Evolutionary conservation across 179 eudicot genomes (phyloP).

Genomic region (Heliamphora pulchella): DNA sequence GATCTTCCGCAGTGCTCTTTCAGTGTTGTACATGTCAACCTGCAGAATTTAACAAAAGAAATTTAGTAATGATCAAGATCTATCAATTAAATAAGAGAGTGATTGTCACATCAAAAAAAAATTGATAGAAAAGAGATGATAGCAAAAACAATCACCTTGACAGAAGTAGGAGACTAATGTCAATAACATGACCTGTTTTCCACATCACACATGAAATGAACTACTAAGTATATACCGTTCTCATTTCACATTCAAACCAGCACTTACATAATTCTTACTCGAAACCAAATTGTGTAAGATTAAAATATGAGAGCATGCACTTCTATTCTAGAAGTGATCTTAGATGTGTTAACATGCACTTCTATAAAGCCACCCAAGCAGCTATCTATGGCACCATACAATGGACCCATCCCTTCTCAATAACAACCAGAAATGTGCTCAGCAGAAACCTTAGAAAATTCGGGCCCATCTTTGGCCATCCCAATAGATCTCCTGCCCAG

Average conservation of each 20-base stretch:
- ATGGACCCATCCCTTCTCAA: too few species aligned
- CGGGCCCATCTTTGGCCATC: too few species aligned
- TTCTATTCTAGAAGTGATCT: neutral
- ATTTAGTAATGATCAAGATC: neutral
- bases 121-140: too few species aligned
- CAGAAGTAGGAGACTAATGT: neutral
- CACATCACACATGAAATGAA: neutral
- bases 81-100: neutral
- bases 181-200: neutral
- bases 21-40: constrained; percentile 65
- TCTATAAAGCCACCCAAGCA: too few species aligned
- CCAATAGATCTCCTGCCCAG: too few species aligned
- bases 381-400: too few species aligned
- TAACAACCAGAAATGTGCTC: too few species aligned
- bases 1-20: constrained; percentile 59
- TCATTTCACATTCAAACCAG: neutral
- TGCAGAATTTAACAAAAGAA: constrained; percentile 18
- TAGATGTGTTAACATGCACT: neutral
- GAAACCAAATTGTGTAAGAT: too few species aligned
- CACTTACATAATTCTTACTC: neutral
- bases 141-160: neutral
- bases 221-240: neutral
- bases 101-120: neutral
- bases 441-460: too few species aligned
- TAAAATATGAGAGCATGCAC: neutral